These are phyloP conservation scores for Talaromyces pinophilus DNA, from an alignment of 2,329 filamentous ascomycete genomes.

Conservation along the genomic window DNA sequence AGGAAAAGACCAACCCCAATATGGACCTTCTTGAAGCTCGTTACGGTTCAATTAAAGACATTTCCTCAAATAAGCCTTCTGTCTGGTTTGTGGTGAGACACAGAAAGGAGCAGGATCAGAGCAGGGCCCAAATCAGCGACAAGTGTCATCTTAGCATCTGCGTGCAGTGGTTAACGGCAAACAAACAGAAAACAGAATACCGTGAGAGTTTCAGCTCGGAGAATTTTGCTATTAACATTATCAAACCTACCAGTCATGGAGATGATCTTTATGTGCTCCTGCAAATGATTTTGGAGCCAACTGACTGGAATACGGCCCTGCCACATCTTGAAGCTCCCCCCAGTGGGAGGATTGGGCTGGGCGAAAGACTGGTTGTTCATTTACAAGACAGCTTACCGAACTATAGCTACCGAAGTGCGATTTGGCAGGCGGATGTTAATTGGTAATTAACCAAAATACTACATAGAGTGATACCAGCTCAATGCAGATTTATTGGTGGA, in stretches of 20 bases:
- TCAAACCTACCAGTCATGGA: neutral
- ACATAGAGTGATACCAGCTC: neutral
- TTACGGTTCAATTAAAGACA: neutral
- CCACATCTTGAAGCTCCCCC: too few relatives aligned
- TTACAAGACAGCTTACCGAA: neutral
- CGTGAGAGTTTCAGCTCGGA: neutral
- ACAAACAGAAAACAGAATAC: neutral
- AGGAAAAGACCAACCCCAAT: neutral
- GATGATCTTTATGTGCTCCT: neutral
- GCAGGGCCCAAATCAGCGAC: neutral
- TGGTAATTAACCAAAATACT: neutral
- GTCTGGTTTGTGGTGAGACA: neutral
- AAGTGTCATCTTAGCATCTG: neutral
- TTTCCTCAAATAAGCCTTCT: neutral
- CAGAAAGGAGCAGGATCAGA: neutral
- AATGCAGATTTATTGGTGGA: neutral
- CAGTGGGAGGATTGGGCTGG: neutral
- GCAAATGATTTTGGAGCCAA: neutral
- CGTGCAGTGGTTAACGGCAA: neutral
- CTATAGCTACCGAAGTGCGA: neutral
- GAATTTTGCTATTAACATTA: neutral
- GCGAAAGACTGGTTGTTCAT: neutral
- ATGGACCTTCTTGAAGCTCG: neutral
- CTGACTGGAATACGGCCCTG: neutral
- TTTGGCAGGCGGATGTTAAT: neutral